Percentiles rank a stretch among this genome's conserved stretches.
These are phyloP conservation scores for Cicer bijugum DNA, from an alignment of 306 rosid species.

Conservation along the genomic window DNA sequence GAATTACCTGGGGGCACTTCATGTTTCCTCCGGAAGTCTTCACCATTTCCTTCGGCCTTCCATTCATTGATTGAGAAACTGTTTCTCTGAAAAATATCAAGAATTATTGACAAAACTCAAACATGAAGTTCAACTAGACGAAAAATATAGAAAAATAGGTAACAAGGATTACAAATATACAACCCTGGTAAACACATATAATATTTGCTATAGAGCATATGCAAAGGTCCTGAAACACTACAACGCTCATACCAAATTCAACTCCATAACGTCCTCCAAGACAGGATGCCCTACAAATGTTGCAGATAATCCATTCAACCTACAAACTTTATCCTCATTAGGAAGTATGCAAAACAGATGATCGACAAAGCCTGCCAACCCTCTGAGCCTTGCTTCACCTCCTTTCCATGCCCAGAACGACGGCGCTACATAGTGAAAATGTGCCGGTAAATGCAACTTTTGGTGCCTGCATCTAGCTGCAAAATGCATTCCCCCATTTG, in stretches of 20 bases:
- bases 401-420: conserved; percentile 99
- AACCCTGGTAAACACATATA: neutral
- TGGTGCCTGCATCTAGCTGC: conserved; percentile 71
- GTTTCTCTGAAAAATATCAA: conserved; percentile 54
- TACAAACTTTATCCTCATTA: conserved; percentile 78
- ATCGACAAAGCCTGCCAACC: conserved; percentile 79
- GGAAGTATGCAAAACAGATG: conserved; percentile 91
- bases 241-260: conserved; percentile 57
- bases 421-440: conserved; percentile 89
- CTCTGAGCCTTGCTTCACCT: conserved; percentile 82
- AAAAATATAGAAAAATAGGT: conserved; percentile 29
- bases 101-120: conserved; percentile 40
- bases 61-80: conserved; percentile 49
- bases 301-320: conserved; percentile 78
- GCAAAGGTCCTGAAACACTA: conserved; percentile 6
- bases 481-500: conserved; percentile 56
- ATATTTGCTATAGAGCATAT: neutral
- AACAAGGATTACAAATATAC: neutral
- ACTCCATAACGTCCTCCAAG: conserved; percentile 70
- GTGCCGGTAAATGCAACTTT: conserved; percentile 59
- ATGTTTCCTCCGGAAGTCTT: conserved; percentile 63
- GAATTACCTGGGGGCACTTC: conserved; percentile 67
- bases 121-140: neutral
- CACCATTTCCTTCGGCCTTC: conserved; percentile 65
- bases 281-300: conserved; percentile 91